These are phyloP conservation scores for Globisporangium cylindrosporum DNA, from an alignment of 352 stramenopile species.

Conservation along the genomic window DNA sequence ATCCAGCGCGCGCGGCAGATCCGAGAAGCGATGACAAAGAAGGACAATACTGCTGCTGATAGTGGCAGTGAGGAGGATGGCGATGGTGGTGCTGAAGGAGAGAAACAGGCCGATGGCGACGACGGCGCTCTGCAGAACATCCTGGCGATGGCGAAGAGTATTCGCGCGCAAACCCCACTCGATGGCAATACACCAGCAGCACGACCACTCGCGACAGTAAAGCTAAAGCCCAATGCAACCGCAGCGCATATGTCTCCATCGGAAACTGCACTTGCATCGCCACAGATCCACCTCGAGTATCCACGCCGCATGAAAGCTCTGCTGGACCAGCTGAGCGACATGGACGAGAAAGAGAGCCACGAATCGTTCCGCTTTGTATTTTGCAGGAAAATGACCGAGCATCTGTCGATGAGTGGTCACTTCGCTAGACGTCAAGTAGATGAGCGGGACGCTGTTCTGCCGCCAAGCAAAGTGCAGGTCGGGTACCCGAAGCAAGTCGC, in stretches of 20 bases:
- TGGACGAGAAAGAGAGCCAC: slow-evolving; percentile 25
- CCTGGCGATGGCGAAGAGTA: slow-evolving; percentile 32
- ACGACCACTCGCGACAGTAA: slow-evolving; percentile 5
- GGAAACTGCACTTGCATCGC: background rate
- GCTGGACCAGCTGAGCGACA: slow-evolving; percentile 36
- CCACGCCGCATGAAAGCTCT: slow-evolving; percentile 44
- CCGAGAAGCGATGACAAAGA: slow-evolving; percentile 26
- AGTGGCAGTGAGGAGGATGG: slow-evolving; percentile 5
- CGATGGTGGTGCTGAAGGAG: background rate
- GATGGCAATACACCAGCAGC: background rate
- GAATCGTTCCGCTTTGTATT: slow-evolving; percentile 44
- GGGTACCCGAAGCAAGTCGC: slow-evolving; percentile 31
- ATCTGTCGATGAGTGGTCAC: slow-evolving; percentile 24
- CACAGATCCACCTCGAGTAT: slow-evolving; percentile 35
- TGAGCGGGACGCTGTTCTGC: background rate
- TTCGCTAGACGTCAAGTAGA: background rate
- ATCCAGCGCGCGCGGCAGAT: slow-evolving; percentile 44
- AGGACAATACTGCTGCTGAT: slow-evolving; percentile 1
- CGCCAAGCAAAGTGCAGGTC: slow-evolving; percentile 27
- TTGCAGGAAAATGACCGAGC: slow-evolving; percentile 52
- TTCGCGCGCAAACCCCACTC: slow-evolving; percentile 8
- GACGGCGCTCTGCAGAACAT: slow-evolving; percentile 22
- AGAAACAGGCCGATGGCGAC: background rate
- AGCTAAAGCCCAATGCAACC: background rate
- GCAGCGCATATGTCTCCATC: background rate